Percentiles rank a stretch among this genome's conserved stretches.
phyloP scores from a whole-genome alignment of 805 yeast genomes.

The Metschnikowia kofuensis region DNA sequence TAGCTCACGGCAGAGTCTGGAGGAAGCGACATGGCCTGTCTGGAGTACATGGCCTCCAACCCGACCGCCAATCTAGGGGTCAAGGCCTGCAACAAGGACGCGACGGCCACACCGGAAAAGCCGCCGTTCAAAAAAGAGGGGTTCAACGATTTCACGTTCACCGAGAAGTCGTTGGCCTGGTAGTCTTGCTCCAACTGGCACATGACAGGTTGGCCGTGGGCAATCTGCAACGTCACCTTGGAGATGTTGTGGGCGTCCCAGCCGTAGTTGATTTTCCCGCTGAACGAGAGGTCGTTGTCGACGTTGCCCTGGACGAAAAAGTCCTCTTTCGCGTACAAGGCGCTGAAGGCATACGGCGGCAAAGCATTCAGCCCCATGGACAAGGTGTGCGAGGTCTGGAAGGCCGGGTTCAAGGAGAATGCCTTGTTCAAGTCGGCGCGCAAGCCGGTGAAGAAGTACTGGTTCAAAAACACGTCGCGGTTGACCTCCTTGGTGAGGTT shows the following conservation, averaged over 20 bases:
- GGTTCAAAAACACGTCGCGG: conserved; percentile 87
- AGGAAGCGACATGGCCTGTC: conserved; percentile 61
- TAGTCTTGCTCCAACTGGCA: conserved; percentile 94
- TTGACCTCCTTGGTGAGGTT: conserved; percentile 90
- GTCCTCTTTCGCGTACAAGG: conserved; percentile 83
- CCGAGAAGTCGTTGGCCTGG: conserved; percentile 83
- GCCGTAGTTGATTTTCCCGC: conserved; percentile 88
- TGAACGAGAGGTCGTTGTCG: conserved; percentile 80
- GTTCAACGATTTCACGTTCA: conserved; percentile 87
- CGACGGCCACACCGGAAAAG: conserved; percentile 90
- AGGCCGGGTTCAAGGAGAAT: conserved; percentile 85
- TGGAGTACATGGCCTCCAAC: conserved; percentile 86
- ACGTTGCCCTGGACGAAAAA: conserved; percentile 87
- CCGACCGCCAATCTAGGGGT: conserved; percentile 84
- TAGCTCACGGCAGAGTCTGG: conserved; percentile 91
- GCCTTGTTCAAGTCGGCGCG: conserved; percentile 96
- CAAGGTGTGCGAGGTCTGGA: conserved; percentile 94
- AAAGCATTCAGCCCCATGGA: conserved; percentile 79
- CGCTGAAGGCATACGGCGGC: conserved; percentile 89
- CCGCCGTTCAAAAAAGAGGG: conserved; percentile 75
- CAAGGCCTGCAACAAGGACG: conserved; percentile 84
- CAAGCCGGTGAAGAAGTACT: conserved; percentile 89
- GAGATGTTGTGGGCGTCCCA: conserved; percentile 79
- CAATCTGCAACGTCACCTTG: conserved; percentile 84
- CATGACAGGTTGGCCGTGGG: conserved; percentile 88